Base-by-base conservation (phyloP, 2,329 filamentous ascomycete species). In the Fusarium sp. region DNA sequence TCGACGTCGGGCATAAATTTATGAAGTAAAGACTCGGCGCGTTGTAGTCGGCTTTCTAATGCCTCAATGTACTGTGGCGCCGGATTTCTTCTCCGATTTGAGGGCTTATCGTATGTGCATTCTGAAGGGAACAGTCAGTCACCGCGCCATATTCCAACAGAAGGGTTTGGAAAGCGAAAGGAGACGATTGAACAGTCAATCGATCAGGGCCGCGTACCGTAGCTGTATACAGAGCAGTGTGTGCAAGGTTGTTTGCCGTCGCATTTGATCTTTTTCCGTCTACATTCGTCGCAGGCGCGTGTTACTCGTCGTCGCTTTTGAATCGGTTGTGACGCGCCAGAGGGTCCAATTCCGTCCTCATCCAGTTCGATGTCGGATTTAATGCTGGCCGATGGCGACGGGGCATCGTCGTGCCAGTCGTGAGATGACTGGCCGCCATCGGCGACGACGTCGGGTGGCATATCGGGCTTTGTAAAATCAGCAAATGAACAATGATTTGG, bases 191-290 rank as follows among this genome's bases (percentile, higher is more conserved):
- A 57, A 37, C n/a, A 49, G 34, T 37, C 37, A 53, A 54, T 54
- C 29, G 29, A 54, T n/a, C 34, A n/a, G 25, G 61, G 37, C 32
- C 34, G 46, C 67, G 77, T 86, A 98, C 96, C 95, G 84, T 99
- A 99, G 79, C 94, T 98, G 81, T 99, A 99, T 52, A 98, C 94
- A 13, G 94, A 97, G 80, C 96, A 99, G 81, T 98, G 96, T 0
- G 94, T 98, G 81, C 93, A 96, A 12, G 93, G 93, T 78, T 94
- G 92, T 79, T 94, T 94, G 73, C 92, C 92, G 78, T 94, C 92
- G 74, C 92, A 95, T 79, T 94, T 95, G 76, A 95, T 95, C 81
- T 95, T 95, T 79, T 95, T 95, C 72, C 92, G 87, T 61, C 92
- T 87, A 77, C 92, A 95, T 79, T 94, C 91, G 74, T 94, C 92